Evolutionary conservation across 345 rosid species (phyloP).

Genomic region (Theobroma cacao): DNA sequence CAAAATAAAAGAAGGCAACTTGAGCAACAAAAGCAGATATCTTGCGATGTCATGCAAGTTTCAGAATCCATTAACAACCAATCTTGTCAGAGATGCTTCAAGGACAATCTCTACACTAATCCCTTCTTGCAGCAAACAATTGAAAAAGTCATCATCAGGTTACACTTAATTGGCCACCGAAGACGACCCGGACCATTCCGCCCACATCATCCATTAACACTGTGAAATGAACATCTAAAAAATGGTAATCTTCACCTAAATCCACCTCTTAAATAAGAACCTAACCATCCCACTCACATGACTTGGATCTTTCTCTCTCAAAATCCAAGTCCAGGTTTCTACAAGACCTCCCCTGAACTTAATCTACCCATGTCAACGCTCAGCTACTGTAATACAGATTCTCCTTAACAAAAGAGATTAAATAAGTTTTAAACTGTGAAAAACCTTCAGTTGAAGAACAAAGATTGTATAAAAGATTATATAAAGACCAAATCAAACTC

Average conservation of each 20-base stretch:
- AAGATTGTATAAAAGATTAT: not conserved
- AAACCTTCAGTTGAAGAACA: not conserved
- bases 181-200: not conserved
- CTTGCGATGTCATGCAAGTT: not conserved
- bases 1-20: not conserved
- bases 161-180: not conserved
- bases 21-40: not conserved
- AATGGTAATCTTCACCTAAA: not conserved
- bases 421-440: not conserved
- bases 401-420: not conserved
- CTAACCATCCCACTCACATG: not conserved
- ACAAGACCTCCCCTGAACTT: not conserved
- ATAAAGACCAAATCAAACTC: slow-evolving; percentile 9
- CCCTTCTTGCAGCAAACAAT: not conserved
- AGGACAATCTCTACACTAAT: not conserved
- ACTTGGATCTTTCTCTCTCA: not conserved
- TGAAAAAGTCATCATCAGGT: not conserved
- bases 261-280: not conserved
- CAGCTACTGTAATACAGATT: not conserved
- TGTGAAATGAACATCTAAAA: not conserved
- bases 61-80: not conserved
- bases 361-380: not conserved
- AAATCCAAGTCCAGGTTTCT: not conserved
- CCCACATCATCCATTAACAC: not conserved
- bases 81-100: not conserved